Base-by-base conservation (phyloP, 2,329 filamentous ascomycete species). In the Apiospora koreana region DNA sequence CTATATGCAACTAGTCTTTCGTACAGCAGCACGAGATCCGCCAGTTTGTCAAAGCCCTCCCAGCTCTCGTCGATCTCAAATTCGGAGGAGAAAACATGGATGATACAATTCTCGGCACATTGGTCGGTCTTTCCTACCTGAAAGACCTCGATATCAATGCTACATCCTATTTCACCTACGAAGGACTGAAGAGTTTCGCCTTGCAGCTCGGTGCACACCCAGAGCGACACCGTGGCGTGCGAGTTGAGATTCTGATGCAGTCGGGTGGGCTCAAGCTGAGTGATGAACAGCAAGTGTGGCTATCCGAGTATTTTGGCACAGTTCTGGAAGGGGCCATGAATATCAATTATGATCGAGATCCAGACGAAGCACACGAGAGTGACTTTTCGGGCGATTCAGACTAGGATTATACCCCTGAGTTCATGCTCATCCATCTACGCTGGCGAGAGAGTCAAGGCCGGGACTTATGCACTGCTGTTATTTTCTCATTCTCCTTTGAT, bases 71-170 rank as follows among this genome's bases (percentile, higher is more conserved):
- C 73, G 84, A 88, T 16, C 78, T 92, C 18, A 85, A 82, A 62
- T 85, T 92, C 66, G 85, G 84, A 58, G 89, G 89, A 58, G 86
- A 86, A 21, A 78, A 87, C 28, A 83, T 85, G 6, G 86, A 89
- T 71, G 81, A 83, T 43, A 75, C 77, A 3, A 76, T 89, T 16
- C 81, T 86, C 14, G 77, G 77, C 7, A 71, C 73, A 0, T 70
- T 84, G 0, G 69, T 74, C 10, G 69, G 25, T 1, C 80, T 91
- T 58, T 76, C 77, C 3, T 81, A 85, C 42, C 79, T 92, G 45
- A 85, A 84, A 64, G 81, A 79, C 4, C 79, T 92, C 8, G 84
- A 83, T 5, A 85, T 92, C 54, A 84, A 83, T 46, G 88, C 86
- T 2, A 79, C 86, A 2, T 89, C 89, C 0, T 78, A 79, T 2